Evolutionary conservation across 805 yeast genomes (phyloP).

Genomic region (Hemisphaericaspora nanyangensis): DNA sequence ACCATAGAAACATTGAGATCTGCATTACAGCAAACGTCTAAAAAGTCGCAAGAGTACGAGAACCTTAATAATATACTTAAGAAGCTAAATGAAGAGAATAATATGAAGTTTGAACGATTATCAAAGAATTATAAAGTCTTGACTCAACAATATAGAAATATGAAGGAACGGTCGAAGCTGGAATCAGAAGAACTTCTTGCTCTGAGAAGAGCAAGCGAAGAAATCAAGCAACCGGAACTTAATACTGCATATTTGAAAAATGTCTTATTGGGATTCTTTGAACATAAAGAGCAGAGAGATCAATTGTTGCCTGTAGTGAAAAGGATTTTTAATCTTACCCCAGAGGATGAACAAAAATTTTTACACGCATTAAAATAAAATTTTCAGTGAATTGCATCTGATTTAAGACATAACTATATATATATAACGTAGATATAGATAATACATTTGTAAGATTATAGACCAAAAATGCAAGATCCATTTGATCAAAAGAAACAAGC

Average conservation of each 20-base stretch:
- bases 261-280: slow-evolving; percentile 86
- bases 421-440: background rate
- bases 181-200: slow-evolving; percentile 4
- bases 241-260: slow-evolving; percentile 76
- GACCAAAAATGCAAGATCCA: slow-evolving; percentile 43
- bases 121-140: slow-evolving; percentile 65
- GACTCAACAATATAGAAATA: slow-evolving; percentile 53
- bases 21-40: slow-evolving; percentile 49
- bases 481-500: slow-evolving; percentile 64
- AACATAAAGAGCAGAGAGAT: slow-evolving; percentile 86
- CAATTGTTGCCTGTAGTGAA: slow-evolving; percentile 83
- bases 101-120: slow-evolving; percentile 60
- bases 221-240: slow-evolving; percentile 12
- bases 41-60: slow-evolving; percentile 54
- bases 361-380: slow-evolving; percentile 45
- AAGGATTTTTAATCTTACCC: slow-evolving; percentile 63
- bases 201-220: background rate
- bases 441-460: too few relatives aligned
- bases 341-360: slow-evolving; percentile 72
- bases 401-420: background rate
- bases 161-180: slow-evolving; percentile 11
- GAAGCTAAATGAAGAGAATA: slow-evolving; percentile 62
- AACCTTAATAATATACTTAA: slow-evolving; percentile 50
- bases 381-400: background rate
- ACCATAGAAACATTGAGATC: slow-evolving; percentile 45